These are phyloP conservation scores for Chloris gayana DNA, from an alignment of 176 grass and related monocot genomes.

Conservation along the genomic window DNA sequence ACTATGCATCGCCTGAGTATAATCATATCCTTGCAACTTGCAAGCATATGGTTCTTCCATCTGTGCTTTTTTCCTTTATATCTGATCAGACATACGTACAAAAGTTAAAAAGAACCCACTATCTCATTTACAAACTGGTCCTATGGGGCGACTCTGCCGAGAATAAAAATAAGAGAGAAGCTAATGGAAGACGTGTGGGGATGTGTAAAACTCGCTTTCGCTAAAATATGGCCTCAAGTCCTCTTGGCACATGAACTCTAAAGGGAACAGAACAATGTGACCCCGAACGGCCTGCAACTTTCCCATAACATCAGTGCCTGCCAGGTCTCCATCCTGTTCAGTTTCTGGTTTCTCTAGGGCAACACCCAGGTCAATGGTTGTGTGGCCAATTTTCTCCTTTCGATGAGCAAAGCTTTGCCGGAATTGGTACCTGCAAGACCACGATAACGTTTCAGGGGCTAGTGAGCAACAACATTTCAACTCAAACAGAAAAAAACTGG, in stretches of 20 bases:
- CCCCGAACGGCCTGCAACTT: constrained; percentile 55
- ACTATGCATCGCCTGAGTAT: constrained; percentile 3
- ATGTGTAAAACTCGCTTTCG: constrained; percentile 70
- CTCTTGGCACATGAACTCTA: constrained; percentile 82
- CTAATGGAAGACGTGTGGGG: constrained; percentile 80
- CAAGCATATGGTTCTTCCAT: background rate
- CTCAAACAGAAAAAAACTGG: background rate
- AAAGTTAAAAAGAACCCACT: too few species aligned
- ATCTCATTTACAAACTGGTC: constrained; percentile 22
- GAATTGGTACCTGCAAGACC: constrained; percentile 55
- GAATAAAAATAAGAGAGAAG: background rate
- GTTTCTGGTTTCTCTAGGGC: constrained; percentile 44
- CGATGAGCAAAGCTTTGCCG: constrained; percentile 54
- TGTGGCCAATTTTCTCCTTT: constrained; percentile 73
- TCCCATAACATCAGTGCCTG: constrained; percentile 42
- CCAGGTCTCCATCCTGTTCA: constrained; percentile 35
- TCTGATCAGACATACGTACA: background rate
- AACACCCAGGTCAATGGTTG: constrained; percentile 73
- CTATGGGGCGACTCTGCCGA: background rate
- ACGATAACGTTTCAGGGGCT: constrained; percentile 3
- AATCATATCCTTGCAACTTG: constrained; percentile 11
- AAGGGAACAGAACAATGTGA: constrained; percentile 71
- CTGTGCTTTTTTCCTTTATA: background rate
- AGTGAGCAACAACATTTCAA: background rate
- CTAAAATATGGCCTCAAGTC: constrained; percentile 72